Base-by-base conservation (phyloP, 2,329 filamentous ascomycete species). In the Fusarium ambrosium region DNA sequence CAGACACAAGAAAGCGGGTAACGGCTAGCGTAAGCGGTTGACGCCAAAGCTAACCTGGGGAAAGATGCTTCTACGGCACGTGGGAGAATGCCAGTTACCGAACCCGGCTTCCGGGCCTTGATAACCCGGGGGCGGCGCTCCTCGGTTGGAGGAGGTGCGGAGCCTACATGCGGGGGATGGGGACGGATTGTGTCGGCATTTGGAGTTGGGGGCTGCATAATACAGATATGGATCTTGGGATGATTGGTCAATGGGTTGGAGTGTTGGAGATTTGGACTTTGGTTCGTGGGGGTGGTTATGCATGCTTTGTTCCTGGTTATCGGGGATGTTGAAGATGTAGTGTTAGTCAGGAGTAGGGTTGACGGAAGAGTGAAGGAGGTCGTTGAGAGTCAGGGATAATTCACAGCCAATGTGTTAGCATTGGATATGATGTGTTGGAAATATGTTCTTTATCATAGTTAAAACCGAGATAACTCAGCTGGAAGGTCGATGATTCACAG, bases 11-110 rank as follows among this genome's bases (percentile, higher is more conserved):
- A 37, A 20, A 18, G 7, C 29, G 20, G 60, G 1, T 14, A 18
- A 51, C 39, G 45, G 61, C 29, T 64, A 64, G 61, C 61, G 61
- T 64, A 64, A 64, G 61, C 61, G 61, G 45, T 37, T 53, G 61
- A 24, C 48, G 61, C 61, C 20, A 64, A 64, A 55, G 48, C 61
- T 64, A 64, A 56, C 61, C 61, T 10, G 48, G 61, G 24, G 61
- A 55, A 55, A 63, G 20, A 53, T 37, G 43, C 2, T 22, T 24
- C 56, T 39, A 36, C n/a, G 34, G 32, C 56, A 53, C 22, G 56
- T 60, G 34, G 34, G 20, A 58, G 20, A 58, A 58, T 20, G 16
- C 9, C 29, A 32, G 32, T 51, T 51, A 53, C 48, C 18, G 48
- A 53, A 11, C 18, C 48, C 48, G 48, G 48, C 27, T 8, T 32